A percentile compares a stretch with the other conserved stretches of the same genome.
phyloP scores from a whole-genome alignment of 331 rosid species.

The Quercus phellos region DNA sequence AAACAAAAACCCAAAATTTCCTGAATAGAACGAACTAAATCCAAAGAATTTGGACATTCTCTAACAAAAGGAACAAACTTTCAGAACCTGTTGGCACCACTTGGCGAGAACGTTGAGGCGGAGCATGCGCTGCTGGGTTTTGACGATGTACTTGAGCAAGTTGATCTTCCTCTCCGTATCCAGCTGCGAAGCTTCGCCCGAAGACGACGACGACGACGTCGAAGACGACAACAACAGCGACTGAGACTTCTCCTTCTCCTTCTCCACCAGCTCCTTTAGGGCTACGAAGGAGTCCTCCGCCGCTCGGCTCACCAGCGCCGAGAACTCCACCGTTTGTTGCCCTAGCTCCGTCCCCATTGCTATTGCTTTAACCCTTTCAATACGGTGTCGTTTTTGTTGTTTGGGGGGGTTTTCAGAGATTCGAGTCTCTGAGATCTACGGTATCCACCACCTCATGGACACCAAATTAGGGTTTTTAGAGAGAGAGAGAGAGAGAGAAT shows the following conservation, averaged over 20 bases:
- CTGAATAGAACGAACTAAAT: no score
- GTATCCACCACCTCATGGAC: no score
- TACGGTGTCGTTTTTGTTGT: no score
- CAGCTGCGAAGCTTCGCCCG: conserved; percentile 39
- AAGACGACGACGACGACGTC: neutral
- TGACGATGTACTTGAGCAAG: conserved; percentile 75
- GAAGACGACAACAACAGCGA: neutral
- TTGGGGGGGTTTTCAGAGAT: no score
- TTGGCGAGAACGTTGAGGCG: conserved; percentile 90
- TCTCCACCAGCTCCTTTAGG: conserved; percentile 74
- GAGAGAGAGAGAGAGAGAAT: no score
- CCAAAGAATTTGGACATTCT: no score
- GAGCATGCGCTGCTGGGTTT: conserved; percentile 95
- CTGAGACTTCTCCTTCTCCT: conserved; percentile 56
- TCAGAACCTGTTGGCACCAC: conserved; percentile 87
- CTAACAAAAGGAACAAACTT: neutral
- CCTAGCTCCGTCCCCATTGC: conserved; percentile 80
- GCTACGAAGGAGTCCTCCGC: conserved; percentile 77
- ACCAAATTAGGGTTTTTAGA: no score
- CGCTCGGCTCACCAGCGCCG: conserved; percentile 68
- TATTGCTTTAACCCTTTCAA: no score
- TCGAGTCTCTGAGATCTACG: no score
- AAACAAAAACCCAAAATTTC: no score
- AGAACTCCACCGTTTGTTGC: conserved; percentile 90
- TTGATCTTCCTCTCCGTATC: conserved; percentile 81